Evolutionary conservation across 169 alveolate genomes (phyloP), one percentile per base, ranked within the genome.

Genomic region (Condylostoma magnum): DNA sequence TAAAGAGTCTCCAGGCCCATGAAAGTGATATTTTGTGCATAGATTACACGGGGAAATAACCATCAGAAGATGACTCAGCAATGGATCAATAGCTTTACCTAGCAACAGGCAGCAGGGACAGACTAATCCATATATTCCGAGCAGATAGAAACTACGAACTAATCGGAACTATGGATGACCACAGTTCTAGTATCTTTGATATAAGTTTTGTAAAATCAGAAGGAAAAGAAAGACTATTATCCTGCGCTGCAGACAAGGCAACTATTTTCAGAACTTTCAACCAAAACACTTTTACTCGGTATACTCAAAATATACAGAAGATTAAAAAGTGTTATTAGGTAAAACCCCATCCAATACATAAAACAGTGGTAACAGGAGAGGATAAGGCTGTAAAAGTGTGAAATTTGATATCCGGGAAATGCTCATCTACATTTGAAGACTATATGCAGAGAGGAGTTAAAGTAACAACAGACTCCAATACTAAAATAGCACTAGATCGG

Each of bases 81-180:
- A 51, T 15, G 15, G 43, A 36, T 22, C 46, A 31, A 37, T 8
- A 31, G 12, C 18, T 1, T 2, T 25, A 38, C 30, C 60, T 80
- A 50, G 86, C 92, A 3, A 73, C 89, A 20, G 81, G 89, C 12
- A 71, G 81, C 51, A 74, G 85, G 53, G 92, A 85, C 58, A 77
- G 82, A 56, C 53, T 77, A 33, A 80, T 80, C 4, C 75, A 66
- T 28, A 44, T 66, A 22, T 66, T 66, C 4, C 47, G 47, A 30
- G 38, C 37, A 8, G 51, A 73, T 18, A 33, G 31, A 2, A 38
- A 54, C 51, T 69, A 69, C 41, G 37, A 41, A 38, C 69, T 68
- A 25, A 46, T 77, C 0, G 22, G 27, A 6, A 53, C 76, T n/a
- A 27, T 77, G 25, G 84, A 77, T n/a, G 79, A 77, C 33, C 84